Percentiles rank a stretch among this genome's conserved stretches.
These are phyloP conservation scores for Pseudoscleropodium purum DNA, from an alignment of 225 moss, liverwort and hornwort genomes.

Conservation along the genomic window DNA sequence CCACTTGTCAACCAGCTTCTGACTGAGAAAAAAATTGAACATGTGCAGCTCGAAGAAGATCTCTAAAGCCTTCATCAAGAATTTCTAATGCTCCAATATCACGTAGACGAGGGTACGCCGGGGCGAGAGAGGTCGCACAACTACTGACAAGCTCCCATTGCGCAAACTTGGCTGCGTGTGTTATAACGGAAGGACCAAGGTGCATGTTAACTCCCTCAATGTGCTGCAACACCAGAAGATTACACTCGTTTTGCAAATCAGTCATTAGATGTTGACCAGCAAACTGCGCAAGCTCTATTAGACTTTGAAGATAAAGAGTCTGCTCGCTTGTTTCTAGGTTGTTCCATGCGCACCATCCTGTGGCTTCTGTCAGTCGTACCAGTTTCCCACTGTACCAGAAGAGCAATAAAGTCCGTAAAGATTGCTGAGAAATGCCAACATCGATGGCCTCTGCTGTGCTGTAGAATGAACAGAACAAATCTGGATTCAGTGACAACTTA, in stretches of 20 bases:
- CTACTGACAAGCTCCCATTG: conserved; percentile 50
- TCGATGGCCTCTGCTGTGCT: conserved; percentile 41
- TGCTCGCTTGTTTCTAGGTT: conserved; percentile 35
- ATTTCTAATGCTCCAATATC: conserved; percentile 49
- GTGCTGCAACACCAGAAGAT: conserved; percentile 32
- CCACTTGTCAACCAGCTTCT: conserved; percentile 7
- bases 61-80: conserved; percentile 42
- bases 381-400: conserved; percentile 56
- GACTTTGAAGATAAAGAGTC: conserved; percentile 30
- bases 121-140: conserved; percentile 46
- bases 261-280: conserved; percentile 49
- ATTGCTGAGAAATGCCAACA: conserved; percentile 20
- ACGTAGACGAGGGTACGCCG: conserved; percentile 43
- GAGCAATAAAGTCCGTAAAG: conserved; percentile 24
- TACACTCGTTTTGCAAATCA: conserved; percentile 41
- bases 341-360: conserved; percentile 63
- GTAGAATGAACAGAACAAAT: conserved; percentile 3
- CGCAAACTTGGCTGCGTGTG: conserved; percentile 44
- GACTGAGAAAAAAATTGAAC: conserved; percentile 31
- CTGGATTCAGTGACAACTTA: not conserved
- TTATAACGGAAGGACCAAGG: conserved; percentile 44
- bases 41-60: conserved; percentile 50
- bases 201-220: conserved; percentile 38
- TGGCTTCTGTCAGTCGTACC: conserved; percentile 12
- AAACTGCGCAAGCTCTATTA: conserved; percentile 61